Percentiles rank a stretch among this genome's conserved stretches.
Conservation (phyloP, 2,329 filamentous ascomycete species). For the Trichoderma endophyticum region DNA sequence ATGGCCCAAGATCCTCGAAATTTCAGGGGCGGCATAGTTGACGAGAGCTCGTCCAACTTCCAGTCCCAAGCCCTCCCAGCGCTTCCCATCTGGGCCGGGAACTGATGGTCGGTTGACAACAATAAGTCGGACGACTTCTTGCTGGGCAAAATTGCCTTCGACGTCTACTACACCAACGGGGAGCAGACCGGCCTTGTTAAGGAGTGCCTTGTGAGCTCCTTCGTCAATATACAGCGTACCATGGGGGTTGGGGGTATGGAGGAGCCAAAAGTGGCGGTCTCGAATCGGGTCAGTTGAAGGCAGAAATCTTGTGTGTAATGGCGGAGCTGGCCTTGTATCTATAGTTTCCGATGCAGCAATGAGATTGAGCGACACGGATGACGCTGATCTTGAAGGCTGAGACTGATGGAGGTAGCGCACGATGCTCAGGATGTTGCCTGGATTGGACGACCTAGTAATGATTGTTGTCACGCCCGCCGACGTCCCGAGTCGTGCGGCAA, state of each 20-base stretch:
- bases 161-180: conserved; percentile 90
- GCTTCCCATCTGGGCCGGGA: conserved; percentile 41
- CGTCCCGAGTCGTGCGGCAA: conserved; percentile 86
- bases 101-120: conserved; percentile 63
- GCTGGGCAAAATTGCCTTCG: conserved; percentile 82
- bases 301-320: conserved; percentile 87
- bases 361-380: conserved; percentile 40
- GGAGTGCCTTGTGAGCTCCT: conserved; percentile 78
- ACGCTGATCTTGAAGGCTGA: conserved; percentile 20
- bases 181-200: conserved; percentile 80
- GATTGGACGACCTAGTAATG: conserved; percentile 90
- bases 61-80: conserved; percentile 50
- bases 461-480: conserved; percentile 94
- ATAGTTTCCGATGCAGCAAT: conserved; percentile 24
- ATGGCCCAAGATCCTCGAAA: conserved; percentile 77
- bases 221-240: conserved; percentile 89
- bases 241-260: conserved; percentile 86
- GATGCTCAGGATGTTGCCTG: conserved; percentile 86
- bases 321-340: conserved; percentile 35
- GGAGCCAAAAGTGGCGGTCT: conserved; percentile 94
- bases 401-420: conserved; percentile 58
- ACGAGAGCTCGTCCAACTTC: conserved; percentile 89
- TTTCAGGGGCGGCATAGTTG: conserved; percentile 87
- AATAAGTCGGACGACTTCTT: conserved; percentile 84
- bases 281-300: conserved; percentile 80